Percentiles rank a stretch among this genome's conserved stretches.
These are phyloP conservation scores for Hyaloperonospora brassicae DNA, from an alignment of 352 stramenopile genomes.

Conservation along the genomic window DNA sequence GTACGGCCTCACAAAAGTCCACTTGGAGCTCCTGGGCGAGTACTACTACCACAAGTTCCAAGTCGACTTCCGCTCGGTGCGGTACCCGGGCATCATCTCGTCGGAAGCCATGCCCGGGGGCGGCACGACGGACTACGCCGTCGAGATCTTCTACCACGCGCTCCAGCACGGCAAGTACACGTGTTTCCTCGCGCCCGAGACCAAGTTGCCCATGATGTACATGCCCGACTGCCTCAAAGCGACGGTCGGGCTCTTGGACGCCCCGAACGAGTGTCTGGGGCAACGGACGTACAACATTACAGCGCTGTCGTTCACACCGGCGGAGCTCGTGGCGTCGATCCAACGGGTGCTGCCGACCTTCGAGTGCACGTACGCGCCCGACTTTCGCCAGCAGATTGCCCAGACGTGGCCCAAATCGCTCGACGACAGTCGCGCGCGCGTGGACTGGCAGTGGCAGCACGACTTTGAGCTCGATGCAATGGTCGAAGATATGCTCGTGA, in stretches of 20 bases:
- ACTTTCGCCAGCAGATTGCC: conserved; percentile 88
- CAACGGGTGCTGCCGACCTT: conserved; percentile 83
- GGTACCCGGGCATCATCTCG: conserved; percentile 88
- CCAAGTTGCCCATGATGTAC: conserved; percentile 91
- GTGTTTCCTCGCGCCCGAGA: conserved; percentile 76
- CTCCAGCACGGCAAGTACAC: conserved; percentile 84
- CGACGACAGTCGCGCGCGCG: conserved; percentile 71
- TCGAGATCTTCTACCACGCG: conserved; percentile 91
- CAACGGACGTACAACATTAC: conserved; percentile 90
- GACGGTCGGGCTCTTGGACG: conserved; percentile 76
- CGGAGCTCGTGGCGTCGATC: conserved; percentile 78
- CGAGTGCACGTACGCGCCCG: conserved; percentile 80
- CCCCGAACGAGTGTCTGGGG: conserved; percentile 52
- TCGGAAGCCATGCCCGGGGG: conserved; percentile 79
- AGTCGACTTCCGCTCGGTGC: conserved; percentile 87
- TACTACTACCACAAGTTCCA: conserved; percentile 91
- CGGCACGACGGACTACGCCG: conserved; percentile 86
- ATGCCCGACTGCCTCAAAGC: conserved; percentile 89
- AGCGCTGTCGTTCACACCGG: conserved; percentile 84
- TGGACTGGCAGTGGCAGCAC: conserved; percentile 86
- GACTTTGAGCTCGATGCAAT: conserved; percentile 86
- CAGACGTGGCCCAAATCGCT: conserved; percentile 86
- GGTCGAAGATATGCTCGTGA: conserved; percentile 86
- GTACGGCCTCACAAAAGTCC: conserved; percentile 90
- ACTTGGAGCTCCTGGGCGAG: conserved; percentile 85